A percentile compares a stretch with the other conserved stretches of the same genome.
Evolutionary conservation across 192 early-diverging fungal genomes (phyloP).

Genomic region (Backusella luteola): DNA sequence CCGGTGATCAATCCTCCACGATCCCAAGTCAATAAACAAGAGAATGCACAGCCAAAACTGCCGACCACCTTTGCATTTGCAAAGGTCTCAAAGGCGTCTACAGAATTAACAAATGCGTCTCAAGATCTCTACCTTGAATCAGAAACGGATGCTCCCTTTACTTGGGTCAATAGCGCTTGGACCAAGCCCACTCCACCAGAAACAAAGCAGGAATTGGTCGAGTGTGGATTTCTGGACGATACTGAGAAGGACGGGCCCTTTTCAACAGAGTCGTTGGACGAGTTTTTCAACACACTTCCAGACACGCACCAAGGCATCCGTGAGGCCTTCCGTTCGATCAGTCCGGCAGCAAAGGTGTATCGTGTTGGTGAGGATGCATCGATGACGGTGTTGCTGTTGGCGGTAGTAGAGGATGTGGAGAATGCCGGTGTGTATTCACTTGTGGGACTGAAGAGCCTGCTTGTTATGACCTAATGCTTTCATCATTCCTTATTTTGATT

Average conservation of each 20-base stretch:
- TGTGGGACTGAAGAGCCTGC: not conserved
- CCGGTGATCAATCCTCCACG: conserved; percentile 9
- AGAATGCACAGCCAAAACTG: not conserved
- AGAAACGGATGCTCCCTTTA: not conserved
- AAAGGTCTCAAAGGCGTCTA: not conserved
- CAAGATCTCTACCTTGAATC: conserved; percentile 5
- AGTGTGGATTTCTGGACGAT: not conserved
- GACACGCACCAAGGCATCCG: not conserved
- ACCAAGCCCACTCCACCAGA: not conserved
- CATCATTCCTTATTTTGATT: not conserved
- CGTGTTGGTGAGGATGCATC: not conserved
- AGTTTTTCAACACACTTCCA: not conserved
- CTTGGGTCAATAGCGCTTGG: conserved; percentile 2
- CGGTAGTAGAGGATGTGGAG: not conserved
- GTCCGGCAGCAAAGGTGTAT: not conserved
- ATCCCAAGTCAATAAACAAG: not conserved
- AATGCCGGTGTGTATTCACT: not conserved
- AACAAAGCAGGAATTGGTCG: not conserved
- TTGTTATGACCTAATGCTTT: not conserved
- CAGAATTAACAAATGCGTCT: not conserved
- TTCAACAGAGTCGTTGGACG: not conserved
- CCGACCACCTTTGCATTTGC: not conserved
- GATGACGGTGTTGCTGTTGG: not conserved
- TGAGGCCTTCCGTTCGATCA: not conserved
- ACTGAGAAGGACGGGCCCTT: not conserved